These are phyloP conservation scores for Catenaria anguillulae DNA, from an alignment of 371 early-diverging fungal species.

Conservation along the genomic window DNA sequence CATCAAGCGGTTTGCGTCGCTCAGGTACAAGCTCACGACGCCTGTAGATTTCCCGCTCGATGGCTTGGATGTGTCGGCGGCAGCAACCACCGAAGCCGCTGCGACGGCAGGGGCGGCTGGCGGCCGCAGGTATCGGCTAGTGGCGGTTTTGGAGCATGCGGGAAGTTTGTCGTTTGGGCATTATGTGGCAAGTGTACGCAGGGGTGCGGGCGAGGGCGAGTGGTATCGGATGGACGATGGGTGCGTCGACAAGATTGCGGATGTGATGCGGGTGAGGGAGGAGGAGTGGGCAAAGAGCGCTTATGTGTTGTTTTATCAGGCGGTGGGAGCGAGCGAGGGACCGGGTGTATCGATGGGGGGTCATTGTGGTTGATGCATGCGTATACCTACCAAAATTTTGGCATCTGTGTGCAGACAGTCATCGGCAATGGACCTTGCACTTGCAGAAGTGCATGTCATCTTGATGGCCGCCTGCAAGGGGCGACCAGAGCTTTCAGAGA, in stretches of 20 bases:
- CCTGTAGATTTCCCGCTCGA: not conserved
- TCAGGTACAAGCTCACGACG: not conserved
- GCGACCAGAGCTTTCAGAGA: too few species aligned
- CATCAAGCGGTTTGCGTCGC: conserved; percentile 2
- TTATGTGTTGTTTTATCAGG: not conserved
- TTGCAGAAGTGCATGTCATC: too few species aligned
- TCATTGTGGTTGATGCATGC: too few species aligned
- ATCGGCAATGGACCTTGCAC: too few species aligned
- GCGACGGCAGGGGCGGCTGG: too few species aligned
- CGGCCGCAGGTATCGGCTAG: not conserved
- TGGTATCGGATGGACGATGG: not conserved
- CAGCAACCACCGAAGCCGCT: not conserved
- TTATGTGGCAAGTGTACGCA: not conserved
- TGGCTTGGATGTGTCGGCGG: not conserved
- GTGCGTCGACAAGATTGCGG: not conserved
- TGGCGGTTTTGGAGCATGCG: not conserved
- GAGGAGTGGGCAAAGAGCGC: not conserved
- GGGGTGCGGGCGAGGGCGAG: not conserved
- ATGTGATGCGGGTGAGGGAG: not conserved
- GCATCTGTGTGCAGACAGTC: too few species aligned
- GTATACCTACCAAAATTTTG: too few species aligned
- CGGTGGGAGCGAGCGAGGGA: too few species aligned
- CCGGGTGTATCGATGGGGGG: too few species aligned
- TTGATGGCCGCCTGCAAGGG: too few species aligned
- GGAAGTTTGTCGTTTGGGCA: not conserved